Conservation (phyloP, 2,329 filamentous ascomycete genomes). For the Trichoderma citrinoviride region DNA sequence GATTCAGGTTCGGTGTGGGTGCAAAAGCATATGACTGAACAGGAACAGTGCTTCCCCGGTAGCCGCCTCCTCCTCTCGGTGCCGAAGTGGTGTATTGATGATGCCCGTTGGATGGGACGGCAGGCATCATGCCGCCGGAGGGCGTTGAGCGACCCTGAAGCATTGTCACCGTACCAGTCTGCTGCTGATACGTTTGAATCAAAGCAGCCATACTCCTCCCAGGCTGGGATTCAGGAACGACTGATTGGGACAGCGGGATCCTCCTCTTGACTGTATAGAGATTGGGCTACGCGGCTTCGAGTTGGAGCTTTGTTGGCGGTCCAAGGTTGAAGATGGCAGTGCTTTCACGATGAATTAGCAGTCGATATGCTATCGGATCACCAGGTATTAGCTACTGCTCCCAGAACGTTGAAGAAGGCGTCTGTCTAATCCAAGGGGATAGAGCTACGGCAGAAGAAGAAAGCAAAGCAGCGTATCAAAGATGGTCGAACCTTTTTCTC, state of each 20-base stretch:
- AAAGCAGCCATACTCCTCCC: conserved; percentile 71
- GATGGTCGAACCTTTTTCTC: conserved; percentile 6
- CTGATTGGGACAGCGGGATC: background rate
- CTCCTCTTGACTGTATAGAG: background rate
- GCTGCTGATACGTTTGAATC: conserved; percentile 77
- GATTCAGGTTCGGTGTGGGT: conserved; percentile 63
- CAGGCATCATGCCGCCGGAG: conserved; percentile 45
- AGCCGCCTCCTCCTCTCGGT: conserved; percentile 44
- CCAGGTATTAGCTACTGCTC: conserved; percentile 1
- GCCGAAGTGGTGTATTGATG: conserved; percentile 48
- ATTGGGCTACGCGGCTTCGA: background rate
- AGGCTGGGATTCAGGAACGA: background rate
- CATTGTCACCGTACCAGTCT: conserved; percentile 70
- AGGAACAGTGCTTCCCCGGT: conserved; percentile 55
- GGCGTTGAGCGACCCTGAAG: conserved; percentile 71
- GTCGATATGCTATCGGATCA: background rate
- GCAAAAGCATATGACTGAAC: conserved; percentile 78
- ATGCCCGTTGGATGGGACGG: conserved; percentile 48
- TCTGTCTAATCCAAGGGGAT: background rate
- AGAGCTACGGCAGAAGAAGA: background rate
- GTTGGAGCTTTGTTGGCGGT: background rate
- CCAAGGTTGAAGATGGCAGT: background rate
- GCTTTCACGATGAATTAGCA: background rate
- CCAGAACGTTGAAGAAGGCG: background rate
- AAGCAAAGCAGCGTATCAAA: background rate